phyloP scores from a whole-genome alignment of 805 yeast genomes.

The Barnettozyma populi region DNA sequence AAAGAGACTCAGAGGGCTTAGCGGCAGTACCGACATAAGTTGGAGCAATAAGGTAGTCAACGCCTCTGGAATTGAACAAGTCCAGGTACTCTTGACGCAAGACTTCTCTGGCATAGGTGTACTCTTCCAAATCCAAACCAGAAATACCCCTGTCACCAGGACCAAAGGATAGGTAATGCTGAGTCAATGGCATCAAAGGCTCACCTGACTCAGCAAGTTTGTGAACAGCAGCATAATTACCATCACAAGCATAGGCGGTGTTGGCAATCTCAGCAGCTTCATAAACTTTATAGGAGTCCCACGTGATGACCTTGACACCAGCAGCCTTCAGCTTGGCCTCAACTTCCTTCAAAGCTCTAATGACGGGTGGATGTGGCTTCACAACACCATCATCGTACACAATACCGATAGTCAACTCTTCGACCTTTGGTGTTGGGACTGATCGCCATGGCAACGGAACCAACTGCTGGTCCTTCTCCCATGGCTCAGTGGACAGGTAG shows the following conservation, averaged over 20 bases:
- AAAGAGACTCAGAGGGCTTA: slow-evolving; percentile 51
- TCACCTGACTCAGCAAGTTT: slow-evolving; percentile 59
- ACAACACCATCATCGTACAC: slow-evolving; percentile 61
- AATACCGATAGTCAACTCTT: slow-evolving; percentile 51
- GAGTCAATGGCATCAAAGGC: slow-evolving; percentile 58
- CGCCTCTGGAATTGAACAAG: slow-evolving; percentile 45
- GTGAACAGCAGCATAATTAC: slow-evolving; percentile 51
- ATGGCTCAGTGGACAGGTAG: slow-evolving; percentile 46
- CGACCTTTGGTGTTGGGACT: slow-evolving; percentile 32
- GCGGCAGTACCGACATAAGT: slow-evolving; percentile 71
- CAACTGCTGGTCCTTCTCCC: slow-evolving; percentile 40
- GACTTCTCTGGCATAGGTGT: slow-evolving; percentile 50
- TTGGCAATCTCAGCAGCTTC: slow-evolving; percentile 56
- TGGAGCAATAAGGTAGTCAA: slow-evolving; percentile 67
- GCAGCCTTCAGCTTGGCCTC: slow-evolving; percentile 51
- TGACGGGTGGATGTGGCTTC: slow-evolving; percentile 61
- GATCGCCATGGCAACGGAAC: slow-evolving; percentile 37
- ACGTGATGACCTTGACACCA: slow-evolving; percentile 51
- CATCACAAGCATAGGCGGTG: slow-evolving; percentile 58
- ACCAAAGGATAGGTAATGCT: slow-evolving; percentile 55
- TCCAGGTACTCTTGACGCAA: slow-evolving; percentile 54
- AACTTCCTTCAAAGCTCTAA: slow-evolving; percentile 48
- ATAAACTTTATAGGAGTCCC: slow-evolving; percentile 52
- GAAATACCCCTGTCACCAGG: slow-evolving; percentile 45
- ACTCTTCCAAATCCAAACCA: slow-evolving; percentile 48